Percentiles rank a stretch among this genome's conserved stretches.
These are phyloP conservation scores for Odontarrhena argentea DNA, from an alignment of 345 rosid genomes.

Conservation along the genomic window DNA sequence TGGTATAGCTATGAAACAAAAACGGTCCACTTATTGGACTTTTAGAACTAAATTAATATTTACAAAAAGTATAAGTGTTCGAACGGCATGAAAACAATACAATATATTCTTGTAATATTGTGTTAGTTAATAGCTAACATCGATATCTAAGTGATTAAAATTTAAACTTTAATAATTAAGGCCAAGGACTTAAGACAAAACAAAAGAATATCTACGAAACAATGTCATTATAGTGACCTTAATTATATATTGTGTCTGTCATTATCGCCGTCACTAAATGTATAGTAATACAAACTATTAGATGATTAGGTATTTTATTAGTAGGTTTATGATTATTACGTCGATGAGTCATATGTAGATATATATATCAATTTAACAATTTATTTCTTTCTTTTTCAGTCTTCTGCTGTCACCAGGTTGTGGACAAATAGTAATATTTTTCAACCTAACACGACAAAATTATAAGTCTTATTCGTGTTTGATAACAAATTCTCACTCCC, in stretches of 20 bases:
- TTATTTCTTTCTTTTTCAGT: constrained; percentile 26
- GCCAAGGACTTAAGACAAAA: constrained; percentile 2
- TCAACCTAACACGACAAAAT: constrained; percentile 34
- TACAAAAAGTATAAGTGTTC: background rate
- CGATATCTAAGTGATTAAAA: constrained; percentile 8
- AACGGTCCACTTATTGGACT: background rate
- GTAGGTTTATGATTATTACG: constrained; percentile 29
- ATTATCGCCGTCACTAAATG: constrained; percentile 16
- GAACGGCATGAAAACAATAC: background rate
- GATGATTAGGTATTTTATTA: constrained; percentile 3
- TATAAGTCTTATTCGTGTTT: constrained; percentile 29
- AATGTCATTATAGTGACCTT: constrained; percentile 6
- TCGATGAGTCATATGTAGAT: constrained; percentile 35
- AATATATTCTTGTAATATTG: background rate
- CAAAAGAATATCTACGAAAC: constrained; percentile 20
- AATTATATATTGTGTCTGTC: constrained; percentile 19
- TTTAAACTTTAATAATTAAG: background rate
- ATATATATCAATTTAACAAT: constrained; percentile 2
- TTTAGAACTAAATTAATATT: background rate
- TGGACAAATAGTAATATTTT: constrained; percentile 30
- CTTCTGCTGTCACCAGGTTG: constrained; percentile 39
- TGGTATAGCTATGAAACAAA: background rate
- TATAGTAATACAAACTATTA: background rate
- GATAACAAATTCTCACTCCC: constrained; percentile 34
- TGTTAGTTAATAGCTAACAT: constrained; percentile 19